Base-by-base conservation (phyloP, 2,329 filamentous ascomycete genomes). In the Colletotrichum shisoi region DNA sequence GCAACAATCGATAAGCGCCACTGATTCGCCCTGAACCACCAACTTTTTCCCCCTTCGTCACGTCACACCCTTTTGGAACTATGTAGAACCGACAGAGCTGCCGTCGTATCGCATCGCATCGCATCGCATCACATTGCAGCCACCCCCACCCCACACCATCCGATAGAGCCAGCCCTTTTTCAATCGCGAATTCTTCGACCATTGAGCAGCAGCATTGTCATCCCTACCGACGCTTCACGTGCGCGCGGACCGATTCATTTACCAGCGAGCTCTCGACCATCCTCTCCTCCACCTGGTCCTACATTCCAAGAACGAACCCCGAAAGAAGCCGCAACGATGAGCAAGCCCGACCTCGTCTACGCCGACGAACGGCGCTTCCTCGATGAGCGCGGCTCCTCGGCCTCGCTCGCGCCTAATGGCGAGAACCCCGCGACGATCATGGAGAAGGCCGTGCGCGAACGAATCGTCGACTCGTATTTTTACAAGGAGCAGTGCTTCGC, bases 401-500 rank as follows among this genome's bases (percentile, higher is more conserved):
- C 89, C 52, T 80, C 88, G 42, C 86, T 96, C 24, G 89, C 95
- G 70, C 93, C 87, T 67, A 90, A 94, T 76, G 93, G 93, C 68
- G 90, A 96, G 74, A 97, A 97, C 80, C 94, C 94, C 0, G 92
- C 93, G n/a, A 94, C 91, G 4, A 91, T 98, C 68, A 91, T 98
- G 85, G 94, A 98, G 79, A 97, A 96, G 78, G 91, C 93, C 46
- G 93, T 97, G 71, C 91, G 92, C 75, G 95, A 99, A 80, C 93
- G 95, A 76, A 97, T 99, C 78, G 89, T 94, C 72, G 93, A 97
- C 75, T 92, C 89, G 60, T 96, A 97, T 81, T 99, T 97, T 82
- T 99, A 93, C 91, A 97, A 97, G 79, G 95, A 98, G 80, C 94
- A 97, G 81, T 97, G 95, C 78, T 99, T 98, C 79, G 95, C 91